Evolutionary conservation across 2,329 filamentous ascomycete species (phyloP), one percentile per base, ranked within the genome.

Genomic region (Nothophoma quercina): DNA sequence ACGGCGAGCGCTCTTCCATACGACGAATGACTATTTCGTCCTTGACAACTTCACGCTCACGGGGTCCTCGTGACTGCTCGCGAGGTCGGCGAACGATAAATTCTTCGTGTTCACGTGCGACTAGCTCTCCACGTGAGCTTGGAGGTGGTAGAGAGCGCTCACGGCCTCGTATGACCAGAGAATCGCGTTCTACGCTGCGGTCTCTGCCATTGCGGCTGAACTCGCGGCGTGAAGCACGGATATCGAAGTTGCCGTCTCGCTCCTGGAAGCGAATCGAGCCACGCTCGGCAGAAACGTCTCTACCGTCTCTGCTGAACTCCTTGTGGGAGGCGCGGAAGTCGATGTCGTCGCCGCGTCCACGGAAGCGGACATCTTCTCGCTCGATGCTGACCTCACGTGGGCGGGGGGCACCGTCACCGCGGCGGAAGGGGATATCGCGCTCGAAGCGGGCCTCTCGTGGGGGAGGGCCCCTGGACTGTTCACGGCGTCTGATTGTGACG

Each of bases 291-390:
- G 63, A 64, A 12, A 65, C 45, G 30, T 67, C 66, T 25, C 62
- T 42, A 44, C 59, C 62, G 19, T 68, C 60, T 42, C 62, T 56
- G 43, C 51, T 60, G 51, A 67, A 53, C 38, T 67, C 64, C 43
- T 60, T 63, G 52, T 48, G 64, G 25, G 59, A 57, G 22, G 64
- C 56, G 12, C 59, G 65, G 51, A 66, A 63, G 41, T 79, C 75
- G 23, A 69, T 68, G 55, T 63, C 65, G 55, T 67, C 63, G 58
- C 54, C 64, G 50, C 59, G 68, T 57, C 51, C 55, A 13, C 70
- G 65, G 69, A 83, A 80, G 51, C 77, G 75, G 50, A 82, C 76
- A 56, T 82, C 79, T 47, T 83, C 80, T 23, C 71, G 65, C 51
- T 75, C 69, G 42, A 70, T 39, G 25, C 73, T 71, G 38, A 69